Base-by-base conservation (phyloP, 2,329 filamentous ascomycete species). In the Aspergillus tubingensis region DNA sequence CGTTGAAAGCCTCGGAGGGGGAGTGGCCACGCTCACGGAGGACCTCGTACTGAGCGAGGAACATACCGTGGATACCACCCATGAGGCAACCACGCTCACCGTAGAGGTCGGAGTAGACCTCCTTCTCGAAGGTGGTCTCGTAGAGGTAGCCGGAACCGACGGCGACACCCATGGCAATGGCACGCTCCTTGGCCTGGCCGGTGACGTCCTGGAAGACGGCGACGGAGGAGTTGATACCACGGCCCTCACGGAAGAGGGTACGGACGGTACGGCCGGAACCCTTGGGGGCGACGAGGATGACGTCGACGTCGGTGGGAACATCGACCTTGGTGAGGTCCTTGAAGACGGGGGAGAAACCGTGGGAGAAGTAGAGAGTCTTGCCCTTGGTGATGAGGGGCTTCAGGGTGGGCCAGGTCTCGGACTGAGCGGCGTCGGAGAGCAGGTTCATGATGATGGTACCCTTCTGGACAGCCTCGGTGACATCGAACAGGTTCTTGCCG, bases 281-380 rank as follows among this genome's bases (percentile, higher is more conserved):
- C 88, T 99, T 99, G 83, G 95, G 95, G 70, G 95, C 95, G 76
- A 96, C 93, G 78, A 99, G 94, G 86, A 99, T 99, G 81, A 99
- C 95, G 81, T 99, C 95, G 78, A 99, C 91, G 83, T 98, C 91
- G 70, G 80, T 87, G 82, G 95, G 95, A 66, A 97, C 91, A 66
- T 99, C 95, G 78, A 99, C 95, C 83, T 97, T 96, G 87, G 95
- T 99, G 78, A 95, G 89, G 80, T 96, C 90, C 87, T 97, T 97
- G 91, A 99, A 99, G 82, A 99, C 93, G 78, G 95, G 95, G 66
- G 95, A 98, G 91, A 99, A 99, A 77, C 95, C 95, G 88, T 99
- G 95, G 72, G 95, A 98, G 88, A 99, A 99, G 90, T 99, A 99
- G 72, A 99, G 91, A 64, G 95, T 99, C 94, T 99, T 99, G 85